Evolutionary conservation across 2,329 filamentous ascomycete species (phyloP).

Genomic region (Colletotrichum endophyticum): DNA sequence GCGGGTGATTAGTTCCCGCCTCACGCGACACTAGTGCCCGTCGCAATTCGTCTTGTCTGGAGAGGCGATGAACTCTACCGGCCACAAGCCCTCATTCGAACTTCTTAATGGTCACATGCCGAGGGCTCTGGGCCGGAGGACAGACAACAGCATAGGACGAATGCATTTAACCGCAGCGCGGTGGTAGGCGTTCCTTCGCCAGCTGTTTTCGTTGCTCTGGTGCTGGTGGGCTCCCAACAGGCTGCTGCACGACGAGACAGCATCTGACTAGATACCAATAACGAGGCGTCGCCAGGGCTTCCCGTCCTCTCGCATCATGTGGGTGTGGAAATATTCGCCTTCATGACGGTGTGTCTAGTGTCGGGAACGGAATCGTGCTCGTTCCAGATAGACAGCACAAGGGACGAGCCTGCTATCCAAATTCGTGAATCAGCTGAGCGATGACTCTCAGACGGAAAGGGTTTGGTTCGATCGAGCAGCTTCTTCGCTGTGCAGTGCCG

Average conservation of each 20-base stretch:
- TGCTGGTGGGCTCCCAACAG: background rate
- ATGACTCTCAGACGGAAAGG: background rate
- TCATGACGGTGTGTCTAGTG: background rate
- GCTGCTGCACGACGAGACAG: background rate
- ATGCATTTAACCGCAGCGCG: background rate
- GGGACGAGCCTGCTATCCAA: background rate
- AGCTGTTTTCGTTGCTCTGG: background rate
- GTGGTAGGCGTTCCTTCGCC: fast-evolving
- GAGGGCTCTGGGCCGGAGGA: background rate
- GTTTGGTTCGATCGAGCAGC: background rate
- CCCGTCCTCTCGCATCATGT: background rate
- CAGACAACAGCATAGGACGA: background rate
- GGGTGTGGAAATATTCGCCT: background rate
- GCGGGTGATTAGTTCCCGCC: background rate
- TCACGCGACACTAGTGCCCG: background rate
- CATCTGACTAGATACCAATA: fast-evolving
- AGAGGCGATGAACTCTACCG: background rate
- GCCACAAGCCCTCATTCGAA: background rate
- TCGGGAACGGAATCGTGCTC: background rate
- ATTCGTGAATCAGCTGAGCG: background rate
- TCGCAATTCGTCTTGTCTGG: background rate
- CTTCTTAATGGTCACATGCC: background rate
- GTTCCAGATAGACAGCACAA: background rate
- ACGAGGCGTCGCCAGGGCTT: background rate
- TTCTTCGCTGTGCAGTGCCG: background rate